Conservation (phyloP, 306 rosid genomes). For the Medicago arabica region DNA sequence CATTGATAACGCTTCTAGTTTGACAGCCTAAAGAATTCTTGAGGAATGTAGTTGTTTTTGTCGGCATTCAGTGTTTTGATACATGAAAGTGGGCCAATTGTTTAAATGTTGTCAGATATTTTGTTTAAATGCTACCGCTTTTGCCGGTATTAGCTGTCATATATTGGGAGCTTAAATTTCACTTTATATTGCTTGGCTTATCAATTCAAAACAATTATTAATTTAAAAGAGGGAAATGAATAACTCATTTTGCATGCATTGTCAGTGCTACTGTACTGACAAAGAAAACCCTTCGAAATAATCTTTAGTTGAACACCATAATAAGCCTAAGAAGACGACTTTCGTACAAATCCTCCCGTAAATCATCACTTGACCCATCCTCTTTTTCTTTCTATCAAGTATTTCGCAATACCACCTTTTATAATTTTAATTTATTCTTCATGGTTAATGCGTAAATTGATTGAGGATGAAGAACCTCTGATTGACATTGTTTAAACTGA, state of each 20-base stretch:
- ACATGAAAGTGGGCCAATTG: constrained; percentile 15
- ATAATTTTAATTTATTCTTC: constrained; percentile 3
- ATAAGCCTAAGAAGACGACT: constrained; percentile 8
- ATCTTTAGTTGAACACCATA: constrained; percentile 9
- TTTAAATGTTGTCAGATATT: background rate
- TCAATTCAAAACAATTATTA: constrained; percentile 24
- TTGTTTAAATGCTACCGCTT: background rate
- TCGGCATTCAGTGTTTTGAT: constrained; percentile 5
- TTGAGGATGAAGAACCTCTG: constrained; percentile 10
- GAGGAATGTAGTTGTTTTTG: constrained; percentile 4
- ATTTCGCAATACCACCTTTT: background rate
- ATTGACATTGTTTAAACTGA: constrained; percentile 40
- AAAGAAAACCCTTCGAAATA: constrained; percentile 11
- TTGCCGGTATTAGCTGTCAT: background rate
- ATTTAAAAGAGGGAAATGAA: constrained; percentile 13
- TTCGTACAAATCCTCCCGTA: constrained; percentile 12
- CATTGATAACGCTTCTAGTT: constrained; percentile 19
- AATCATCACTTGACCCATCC: constrained; percentile 6
- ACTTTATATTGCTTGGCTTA: constrained; percentile 18
- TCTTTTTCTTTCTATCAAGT: constrained; percentile 18
- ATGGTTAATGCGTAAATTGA: constrained; percentile 35
- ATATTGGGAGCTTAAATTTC: constrained; percentile 22
- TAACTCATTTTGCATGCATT: constrained; percentile 23
- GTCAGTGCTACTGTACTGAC: background rate
- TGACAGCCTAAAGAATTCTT: constrained; percentile 10